Base-by-base conservation (phyloP, 1,284 basidiomycete species). In the Athelia sp. region DNA sequence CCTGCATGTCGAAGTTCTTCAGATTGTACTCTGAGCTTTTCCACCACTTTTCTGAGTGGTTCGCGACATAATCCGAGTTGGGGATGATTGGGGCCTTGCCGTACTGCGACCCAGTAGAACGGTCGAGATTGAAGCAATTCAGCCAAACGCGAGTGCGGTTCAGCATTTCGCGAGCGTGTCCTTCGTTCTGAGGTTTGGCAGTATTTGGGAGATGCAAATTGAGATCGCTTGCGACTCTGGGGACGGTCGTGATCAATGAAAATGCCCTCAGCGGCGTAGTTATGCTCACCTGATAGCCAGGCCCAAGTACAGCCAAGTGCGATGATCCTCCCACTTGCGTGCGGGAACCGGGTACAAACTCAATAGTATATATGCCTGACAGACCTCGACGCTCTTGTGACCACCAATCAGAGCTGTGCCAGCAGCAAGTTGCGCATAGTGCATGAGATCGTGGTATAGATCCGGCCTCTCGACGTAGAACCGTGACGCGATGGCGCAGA, bases 131-230 rank as follows among this genome's bases (percentile, higher is more conserved):
- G 67, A 86, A 90, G 65, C 90, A 91, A 62, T 89, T 90, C 54
- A 93, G 71, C 91, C 91, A 94, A 1, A 88, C 81, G 17, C 90
- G 81, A 32, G 88, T 89, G n/a, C 91, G 81, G 61, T 92, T 93
- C 46, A 92, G 76, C 67, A 90, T 79, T 64, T 92, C 87, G 45
- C 91, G 81, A 19, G 87, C 87, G 52, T 90, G 84, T 50, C 72
- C 72, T 61, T 90, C 87, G 58, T 84, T 84, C 15, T 74, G 65
- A 4, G 82, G 81, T 53, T 82, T 82, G 6, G 81, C 78, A 0
- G 83, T 84, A 53, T 74, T 76, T 2, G 88, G 87, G 42, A 87
- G 75, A 57, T 94, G 87, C 43, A 94, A 73, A 56, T 93, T 92
- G 45, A 93, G 75, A 62, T 93, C 91, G 22, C 81, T 86, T 1